Percentiles rank a stretch among this genome's conserved stretches.
These are phyloP conservation scores for Crithidia mellificae DNA, from an alignment of 208 protist genomes.

Conservation along the genomic window DNA sequence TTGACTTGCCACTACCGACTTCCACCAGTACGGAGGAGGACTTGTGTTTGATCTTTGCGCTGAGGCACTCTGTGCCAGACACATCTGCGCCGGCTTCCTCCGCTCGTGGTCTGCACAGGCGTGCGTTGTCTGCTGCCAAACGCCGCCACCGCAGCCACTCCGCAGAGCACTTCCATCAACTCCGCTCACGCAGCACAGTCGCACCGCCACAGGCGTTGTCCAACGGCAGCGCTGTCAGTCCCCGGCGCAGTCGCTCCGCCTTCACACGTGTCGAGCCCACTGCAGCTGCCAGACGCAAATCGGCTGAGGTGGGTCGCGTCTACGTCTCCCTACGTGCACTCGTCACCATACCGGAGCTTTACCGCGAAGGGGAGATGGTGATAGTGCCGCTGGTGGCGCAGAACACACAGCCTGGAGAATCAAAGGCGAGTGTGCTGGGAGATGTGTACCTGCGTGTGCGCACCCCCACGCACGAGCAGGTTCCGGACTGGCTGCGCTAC, in stretches of 20 bases:
- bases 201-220: background rate
- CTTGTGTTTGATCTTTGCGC: conserved; percentile 8
- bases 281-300: too few species aligned
- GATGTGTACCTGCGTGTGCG: conserved; percentile 37
- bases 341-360: conserved; percentile 31
- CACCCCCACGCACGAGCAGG: conserved; percentile 29
- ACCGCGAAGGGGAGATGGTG: conserved; percentile 35
- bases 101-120: background rate
- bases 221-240: background rate
- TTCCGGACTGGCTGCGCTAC: conserved; percentile 37
- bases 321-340: conserved; percentile 11
- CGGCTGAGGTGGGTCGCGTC: background rate
- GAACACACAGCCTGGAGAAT: background rate
- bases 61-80: background rate
- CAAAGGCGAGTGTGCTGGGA: conserved; percentile 24
- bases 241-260: background rate
- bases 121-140: conserved; percentile 1
- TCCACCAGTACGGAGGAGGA: background rate
- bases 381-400: conserved; percentile 38
- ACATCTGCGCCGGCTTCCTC: background rate
- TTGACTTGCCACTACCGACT: conserved; percentile 11
- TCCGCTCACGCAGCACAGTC: conserved; percentile 4
- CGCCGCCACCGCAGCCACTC: conserved; percentile 1
- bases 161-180: conserved; percentile 6
- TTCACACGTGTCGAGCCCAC: too few species aligned